These are phyloP conservation scores for Epichloe gansuensis DNA, from an alignment of 2,329 filamentous ascomycete species.

Conservation along the genomic window DNA sequence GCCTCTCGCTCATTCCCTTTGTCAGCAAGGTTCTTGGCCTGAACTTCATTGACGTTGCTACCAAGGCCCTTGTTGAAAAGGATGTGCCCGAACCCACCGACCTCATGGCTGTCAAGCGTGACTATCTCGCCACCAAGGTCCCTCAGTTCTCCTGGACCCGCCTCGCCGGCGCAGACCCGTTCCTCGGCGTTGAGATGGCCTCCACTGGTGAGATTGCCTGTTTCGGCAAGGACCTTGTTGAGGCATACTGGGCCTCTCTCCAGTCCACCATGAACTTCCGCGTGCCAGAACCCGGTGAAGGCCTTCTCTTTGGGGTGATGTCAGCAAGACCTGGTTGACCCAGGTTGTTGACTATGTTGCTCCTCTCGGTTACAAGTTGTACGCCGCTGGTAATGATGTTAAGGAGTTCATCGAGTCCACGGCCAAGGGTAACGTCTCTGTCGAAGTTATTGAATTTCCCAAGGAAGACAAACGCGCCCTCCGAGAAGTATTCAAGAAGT, in stretches of 20 bases:
- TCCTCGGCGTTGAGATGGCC: constrained; percentile 95
- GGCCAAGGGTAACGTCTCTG: constrained; percentile 52
- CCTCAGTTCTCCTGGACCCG: constrained; percentile 99
- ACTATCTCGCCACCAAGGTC: constrained; percentile 95
- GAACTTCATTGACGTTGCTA: constrained; percentile 95
- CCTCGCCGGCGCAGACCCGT: constrained; percentile 91
- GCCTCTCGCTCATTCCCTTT: constrained; percentile 95
- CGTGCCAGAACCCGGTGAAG: constrained; percentile 85
- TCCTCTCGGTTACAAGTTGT: constrained; percentile 90
- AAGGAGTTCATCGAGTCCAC: constrained; percentile 71
- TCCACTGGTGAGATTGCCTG: constrained; percentile 97
- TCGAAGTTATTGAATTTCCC: constrained; percentile 94
- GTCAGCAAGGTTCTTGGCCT: constrained; percentile 92
- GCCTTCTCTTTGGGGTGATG: constrained; percentile 89
- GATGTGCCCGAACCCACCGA: constrained; percentile 76
- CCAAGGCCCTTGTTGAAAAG: constrained; percentile 78
- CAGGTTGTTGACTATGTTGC: constrained; percentile 76
- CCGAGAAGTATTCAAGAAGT: constrained; percentile 90
- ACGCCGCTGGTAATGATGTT: constrained; percentile 67
- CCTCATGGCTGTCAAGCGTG: constrained; percentile 76
- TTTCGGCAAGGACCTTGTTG: constrained; percentile 90
- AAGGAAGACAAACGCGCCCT: constrained; percentile 91
- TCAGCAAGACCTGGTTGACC: constrained; percentile 56
- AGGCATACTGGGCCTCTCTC: constrained; percentile 94
- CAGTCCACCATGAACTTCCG: constrained; percentile 99